Base-by-base conservation (phyloP, 2,329 filamentous ascomycete genomes). In the Aspergillus pseudoviridinutans region DNA sequence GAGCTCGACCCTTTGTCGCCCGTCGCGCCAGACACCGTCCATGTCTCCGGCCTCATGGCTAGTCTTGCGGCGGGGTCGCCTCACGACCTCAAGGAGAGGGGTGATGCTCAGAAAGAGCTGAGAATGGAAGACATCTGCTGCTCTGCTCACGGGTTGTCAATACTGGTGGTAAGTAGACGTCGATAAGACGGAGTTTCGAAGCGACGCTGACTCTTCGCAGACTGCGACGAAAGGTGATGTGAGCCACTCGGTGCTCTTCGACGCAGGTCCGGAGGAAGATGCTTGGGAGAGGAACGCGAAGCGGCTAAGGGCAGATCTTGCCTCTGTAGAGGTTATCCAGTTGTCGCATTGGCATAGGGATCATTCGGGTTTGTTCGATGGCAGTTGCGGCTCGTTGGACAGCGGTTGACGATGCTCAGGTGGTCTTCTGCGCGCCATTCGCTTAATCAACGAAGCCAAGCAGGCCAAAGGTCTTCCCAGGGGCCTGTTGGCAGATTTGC, bases 281-380 rank as follows among this genome's bases (percentile, higher is more conserved):
- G 70, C 75, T 3, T 84, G 80, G 77, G 76, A 80, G 61, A 69
- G 74, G n/a, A 84, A 84, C 60, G 76, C 72, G 3, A 75, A 68
- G 4, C 72, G 81, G 1, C 65, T 82, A 20, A 66, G 71, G 27
- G 69, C 77, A 1, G 72, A 80, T 61, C 66, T 82, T 3, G 67
- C 73, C 1, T 61, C 66, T 0, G 70, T 84, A 25, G 81, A 83
- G 60, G 57, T 77, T 14, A 75, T 83, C 22, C 74, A 81, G 50
- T 68, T 84, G 25, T 81, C 79, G 4, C 79, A 82, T 62, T 83
- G 82, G 82, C 80, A 84, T 68, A 75, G 81, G 42, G 80, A 84
- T 60, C 80, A 84, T 61, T 82, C 80, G 27, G 80, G 79, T 76
- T 53, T n/a, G 64, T 61, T n/a, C 4, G 25, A n/a, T 8, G 10